Evolutionary conservation across 2,329 filamentous ascomycete species (phyloP), one percentile per base, ranked within the genome.

Genomic region (Penicillium italicum): DNA sequence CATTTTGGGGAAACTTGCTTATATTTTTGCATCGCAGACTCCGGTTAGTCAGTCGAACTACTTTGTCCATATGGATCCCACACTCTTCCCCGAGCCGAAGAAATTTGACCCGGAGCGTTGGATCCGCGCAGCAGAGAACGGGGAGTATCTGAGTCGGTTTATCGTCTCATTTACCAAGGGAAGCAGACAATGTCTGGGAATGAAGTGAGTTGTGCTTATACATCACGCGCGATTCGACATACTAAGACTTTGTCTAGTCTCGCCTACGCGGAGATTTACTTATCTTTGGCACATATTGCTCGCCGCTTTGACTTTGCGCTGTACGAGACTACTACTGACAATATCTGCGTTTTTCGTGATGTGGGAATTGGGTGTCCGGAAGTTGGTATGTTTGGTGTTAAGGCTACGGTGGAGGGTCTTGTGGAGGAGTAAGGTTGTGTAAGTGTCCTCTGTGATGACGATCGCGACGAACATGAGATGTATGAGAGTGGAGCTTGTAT

Each of bases 11-110:
- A 36, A 26, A 1, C n/a, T 38, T 46, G 3, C 34, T 56, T 14
- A 53, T n/a, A 12, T 5, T 14, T 18, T 0, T 20, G 0, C 3
- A 9, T n/a, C 4, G 4, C 28, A 65, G 63, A 65, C 63, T 5
- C 62, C 63, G 9, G 53, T 65, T 24, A 65, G 63, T 48, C 63
- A 65, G 42, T 65, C 63, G 8, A 63, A 62, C 22, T 65, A 65
- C 40, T 65, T 65, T 30, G 62, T 65, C 7, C 63, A 64, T 28
- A 65, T 64, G 63, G 63, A 65, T 37, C 24, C 56, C 5, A 55
- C 45, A 1, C 42, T 65, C 4, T 65, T 65, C 51, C 63, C 63
- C 0, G 53, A 63, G 2, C 63, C 63, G 1, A 22, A 52, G 14
- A 63, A 45, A 20, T 65, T 65, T 18, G 56, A 63, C 34, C 63